Evolutionary conservation across 1,139 yeast species (phyloP), one percentile per base, ranked within the genome.

Genomic region (Arxiozyma telluris): DNA sequence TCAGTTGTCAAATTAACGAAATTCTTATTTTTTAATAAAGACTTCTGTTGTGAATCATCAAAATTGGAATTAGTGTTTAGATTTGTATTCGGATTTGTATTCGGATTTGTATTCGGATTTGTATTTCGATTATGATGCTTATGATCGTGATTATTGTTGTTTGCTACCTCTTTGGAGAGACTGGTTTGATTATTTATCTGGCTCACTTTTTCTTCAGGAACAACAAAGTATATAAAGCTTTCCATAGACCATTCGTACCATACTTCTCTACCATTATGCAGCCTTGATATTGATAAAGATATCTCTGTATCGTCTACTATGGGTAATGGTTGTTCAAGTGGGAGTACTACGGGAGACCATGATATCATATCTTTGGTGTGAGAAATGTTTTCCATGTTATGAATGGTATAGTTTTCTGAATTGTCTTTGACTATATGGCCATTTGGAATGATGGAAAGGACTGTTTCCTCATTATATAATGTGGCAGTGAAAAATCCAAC

Each of bases 241-340:
- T 82, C 85, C 27, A 78, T 71, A 1, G 78, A 71, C 94, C 96
- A 88, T 60, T 82, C 86, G 63, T 87, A 88, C 90, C 91, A 85
- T 0, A 84, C 83, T 44, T 70, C 70, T 0, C 68, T 62, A 5
- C 64, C 67, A 41, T 7, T 67, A 47, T 58, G 56, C 21, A 57
- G 57, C 46, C 84, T 68, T 1, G 69, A 59, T 50, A 82, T 62
- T 43, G 76, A 71, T 0, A 83, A 67, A 44, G 77, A 78, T 8
- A 85, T 60, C 52, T 76, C 82, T 5, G 83, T 73, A 49, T 76
- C 78, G 51, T 83, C 85, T 1, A 80, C 67, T 0, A 82, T 69
- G 22, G 71, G 65, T 12, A 80, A 60, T 2, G 85, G 83, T 8
- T 73, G 72, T 49, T 73, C 72, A 1, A 87, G 64, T 0, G 96